phyloP scores from a whole-genome alignment of 768 basidiomycete genomes.

The Lactarius tabidus region DNA sequence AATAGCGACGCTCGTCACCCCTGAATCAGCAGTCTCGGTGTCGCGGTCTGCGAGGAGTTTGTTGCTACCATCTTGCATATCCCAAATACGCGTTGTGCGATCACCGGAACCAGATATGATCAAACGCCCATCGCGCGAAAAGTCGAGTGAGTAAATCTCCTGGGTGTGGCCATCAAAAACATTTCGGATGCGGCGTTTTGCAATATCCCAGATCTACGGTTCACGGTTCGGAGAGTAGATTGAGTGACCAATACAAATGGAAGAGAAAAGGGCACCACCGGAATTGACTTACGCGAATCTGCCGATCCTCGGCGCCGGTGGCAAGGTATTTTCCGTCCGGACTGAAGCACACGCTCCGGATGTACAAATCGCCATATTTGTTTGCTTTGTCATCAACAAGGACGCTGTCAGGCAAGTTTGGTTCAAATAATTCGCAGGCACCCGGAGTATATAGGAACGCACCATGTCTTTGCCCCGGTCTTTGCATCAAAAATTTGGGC shows the following conservation, averaged over 20 bases:
- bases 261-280: not conserved
- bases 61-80: conserved; percentile 45
- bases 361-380: conserved; percentile 82
- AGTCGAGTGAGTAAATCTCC: conserved; percentile 93
- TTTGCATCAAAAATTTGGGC: conserved; percentile 94
- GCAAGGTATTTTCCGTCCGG: conserved; percentile 69
- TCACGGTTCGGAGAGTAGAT: not conserved
- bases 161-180: conserved; percentile 87
- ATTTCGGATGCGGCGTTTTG: conserved; percentile 69
- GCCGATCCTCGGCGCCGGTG: conserved; percentile 86
- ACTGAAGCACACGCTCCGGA: conserved; percentile 77
- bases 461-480: conserved; percentile 84
- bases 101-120: conserved; percentile 90
- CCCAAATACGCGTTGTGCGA: conserved; percentile 59
- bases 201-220: conserved; percentile 86
- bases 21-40: conserved; percentile 51
- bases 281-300: conserved; percentile 65
- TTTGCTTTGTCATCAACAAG: conserved; percentile 72
- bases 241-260: not conserved
- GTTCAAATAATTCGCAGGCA: not conserved
- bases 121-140: conserved; percentile 78
- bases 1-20: conserved; percentile 57
- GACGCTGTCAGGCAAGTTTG: conserved; percentile 43
- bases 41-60: conserved; percentile 47
- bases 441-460: conserved; percentile 29